Conservation (phyloP, 371 early-diverging fungal species). For the Mucor piriformis region DNA sequence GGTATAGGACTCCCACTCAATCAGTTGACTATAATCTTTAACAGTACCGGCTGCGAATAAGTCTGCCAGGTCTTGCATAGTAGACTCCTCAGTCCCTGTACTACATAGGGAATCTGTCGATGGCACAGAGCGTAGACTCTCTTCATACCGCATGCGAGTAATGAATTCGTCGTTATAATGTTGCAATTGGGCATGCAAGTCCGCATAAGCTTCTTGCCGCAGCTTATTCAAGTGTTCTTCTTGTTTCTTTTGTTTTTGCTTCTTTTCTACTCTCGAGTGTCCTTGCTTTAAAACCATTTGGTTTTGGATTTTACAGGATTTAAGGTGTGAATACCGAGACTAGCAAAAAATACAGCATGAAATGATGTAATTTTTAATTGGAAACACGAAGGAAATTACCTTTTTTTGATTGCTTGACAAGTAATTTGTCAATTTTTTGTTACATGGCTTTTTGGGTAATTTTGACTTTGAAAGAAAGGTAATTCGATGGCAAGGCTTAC, state of each 20-base stretch:
- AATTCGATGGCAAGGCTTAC: not conserved
- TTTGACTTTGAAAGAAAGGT: not conserved
- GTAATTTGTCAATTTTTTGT: not conserved
- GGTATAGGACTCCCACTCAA: constrained; percentile 17
- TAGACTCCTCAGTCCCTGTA: not conserved
- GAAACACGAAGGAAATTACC: constrained; percentile 3
- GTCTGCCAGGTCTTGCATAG: constrained; percentile 7
- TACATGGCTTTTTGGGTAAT: not conserved
- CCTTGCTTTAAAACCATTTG: too few species aligned
- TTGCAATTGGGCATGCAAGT: constrained; percentile 13
- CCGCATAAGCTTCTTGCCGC: constrained; percentile 18
- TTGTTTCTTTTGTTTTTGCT: not conserved
- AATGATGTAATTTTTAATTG: too few species aligned
- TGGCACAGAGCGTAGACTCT: not conserved
- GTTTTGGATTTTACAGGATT: not conserved
- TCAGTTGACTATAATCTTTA: constrained; percentile 16
- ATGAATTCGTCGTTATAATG: constrained; percentile 19
- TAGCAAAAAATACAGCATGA: too few species aligned
- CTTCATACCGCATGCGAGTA: constrained; percentile 12
- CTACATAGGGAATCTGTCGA: constrained; percentile 2
- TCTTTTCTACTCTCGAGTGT: not conserved
- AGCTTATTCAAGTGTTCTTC: not conserved
- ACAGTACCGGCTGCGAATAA: constrained; percentile 7
- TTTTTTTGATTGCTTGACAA: not conserved
- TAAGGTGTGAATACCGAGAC: not conserved